These are phyloP conservation scores for Citrullus amarus DNA, from an alignment of 306 rosid species.

Conservation along the genomic window DNA sequence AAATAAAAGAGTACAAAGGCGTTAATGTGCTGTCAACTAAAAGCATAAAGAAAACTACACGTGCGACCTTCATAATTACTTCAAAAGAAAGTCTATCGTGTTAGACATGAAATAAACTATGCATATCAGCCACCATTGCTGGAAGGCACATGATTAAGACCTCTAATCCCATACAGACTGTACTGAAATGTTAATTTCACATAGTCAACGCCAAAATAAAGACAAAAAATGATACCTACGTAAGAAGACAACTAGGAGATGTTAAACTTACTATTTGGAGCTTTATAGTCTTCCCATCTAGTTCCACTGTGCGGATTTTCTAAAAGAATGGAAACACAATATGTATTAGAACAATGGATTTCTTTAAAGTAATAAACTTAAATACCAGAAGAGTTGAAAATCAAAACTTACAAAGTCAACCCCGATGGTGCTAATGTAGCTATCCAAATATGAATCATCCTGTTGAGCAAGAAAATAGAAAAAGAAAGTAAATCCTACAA, in stretches of 20 bases:
- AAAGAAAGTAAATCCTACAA: background rate
- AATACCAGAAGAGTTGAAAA: background rate
- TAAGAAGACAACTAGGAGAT: background rate
- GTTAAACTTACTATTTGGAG: conserved; percentile 72
- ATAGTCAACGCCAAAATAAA: background rate
- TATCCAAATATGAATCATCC: conserved; percentile 98
- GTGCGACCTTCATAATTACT: background rate
- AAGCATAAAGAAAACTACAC: background rate
- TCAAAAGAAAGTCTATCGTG: background rate
- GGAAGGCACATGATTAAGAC: background rate
- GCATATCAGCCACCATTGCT: background rate
- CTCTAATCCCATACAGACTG: background rate
- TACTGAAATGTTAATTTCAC: background rate
- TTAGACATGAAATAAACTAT: background rate
- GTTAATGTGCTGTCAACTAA: background rate
- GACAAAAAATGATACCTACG: background rate
- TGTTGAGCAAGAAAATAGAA: conserved; percentile 21
- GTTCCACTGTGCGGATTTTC: conserved; percentile 95
- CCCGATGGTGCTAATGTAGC: conserved; percentile 99
- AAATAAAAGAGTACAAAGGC: background rate
- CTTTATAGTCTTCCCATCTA: conserved; percentile 82
- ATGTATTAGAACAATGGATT: conserved; percentile 12
- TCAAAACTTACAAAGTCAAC: conserved; percentile 86
- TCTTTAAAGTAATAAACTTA: background rate
- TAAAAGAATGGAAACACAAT: conserved; percentile 14